Base-by-base conservation (phyloP, 2,329 filamentous ascomycete genomes). In the Rhynchosporium secalis region DNA sequence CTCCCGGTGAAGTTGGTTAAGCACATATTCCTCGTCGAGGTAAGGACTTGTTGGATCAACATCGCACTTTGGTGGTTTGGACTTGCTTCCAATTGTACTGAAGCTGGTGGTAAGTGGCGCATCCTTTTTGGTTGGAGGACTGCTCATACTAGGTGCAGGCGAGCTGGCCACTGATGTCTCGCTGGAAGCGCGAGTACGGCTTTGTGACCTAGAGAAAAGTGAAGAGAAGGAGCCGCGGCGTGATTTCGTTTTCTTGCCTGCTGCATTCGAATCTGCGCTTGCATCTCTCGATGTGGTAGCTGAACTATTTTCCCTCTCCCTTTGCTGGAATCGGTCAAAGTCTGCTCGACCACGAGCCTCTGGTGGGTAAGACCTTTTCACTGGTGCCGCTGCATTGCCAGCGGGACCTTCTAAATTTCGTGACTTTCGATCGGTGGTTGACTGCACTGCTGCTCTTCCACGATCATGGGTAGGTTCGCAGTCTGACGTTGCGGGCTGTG, bases 291-390 rank as follows among this genome's bases (percentile, higher is more conserved):
- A 61, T 4, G 58, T 61, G 33, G 52, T 52, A 10, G 61, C 28
- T 26, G 59, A 43, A 57, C 41, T 58, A 43, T 12, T 64, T 64
- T 36, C 54, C 28, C 62, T 66, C 38, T 66, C 62, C 36, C 56
- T 52, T 1, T 62, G 64, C 40, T 65, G 62, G 46, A 60, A 58
- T 31, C 57, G 48, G n/a, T 65, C 60, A 60, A 63, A 66, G 28
- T 56, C 63, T 31, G 41, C 51, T 29, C 59, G 58, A 28, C 58
- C 46, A 10, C 51, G 61, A 13, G 56, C 20, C 20, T 47, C 45
- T 29, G 56, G 56, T 49, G 43, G 56, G 15, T 58, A 47, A 7
- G 56, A 58, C 36, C 41, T 58, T 10, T 48, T 33, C 9, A 47
- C 31, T 48, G 56, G 48, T 38, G 48, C 48, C n/a, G 31, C 15